These are phyloP conservation scores for Epichloe sibirici DNA, from an alignment of 2,329 filamentous ascomycete genomes.

Conservation along the genomic window DNA sequence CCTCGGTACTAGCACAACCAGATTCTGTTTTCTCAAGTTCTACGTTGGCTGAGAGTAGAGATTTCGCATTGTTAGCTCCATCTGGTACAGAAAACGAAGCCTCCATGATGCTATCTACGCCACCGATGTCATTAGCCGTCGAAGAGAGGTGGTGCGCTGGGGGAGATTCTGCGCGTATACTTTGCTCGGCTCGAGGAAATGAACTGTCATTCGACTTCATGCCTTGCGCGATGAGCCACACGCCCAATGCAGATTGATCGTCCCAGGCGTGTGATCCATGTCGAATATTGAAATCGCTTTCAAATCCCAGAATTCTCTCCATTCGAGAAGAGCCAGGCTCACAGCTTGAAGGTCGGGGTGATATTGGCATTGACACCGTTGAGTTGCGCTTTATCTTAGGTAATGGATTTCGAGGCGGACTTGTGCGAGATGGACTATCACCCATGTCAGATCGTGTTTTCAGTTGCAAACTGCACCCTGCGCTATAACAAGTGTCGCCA, in stretches of 20 bases:
- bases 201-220: conserved; percentile 18
- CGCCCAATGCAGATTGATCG: conserved; percentile 21
- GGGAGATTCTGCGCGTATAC: not conserved
- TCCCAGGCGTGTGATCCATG: conserved; percentile 20
- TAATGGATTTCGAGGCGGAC: not conserved
- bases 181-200: conserved; percentile 8
- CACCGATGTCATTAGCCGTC: not conserved
- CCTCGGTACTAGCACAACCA: not conserved
- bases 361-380: not conserved
- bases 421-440: not conserved
- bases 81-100: conserved; percentile 2
- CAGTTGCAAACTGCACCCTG: not conserved
- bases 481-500: not conserved
- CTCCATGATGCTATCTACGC: conserved; percentile 8
- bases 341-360: conserved; percentile 2
- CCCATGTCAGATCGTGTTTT: not conserved
- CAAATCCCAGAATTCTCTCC: conserved; percentile 9
- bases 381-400: not conserved
- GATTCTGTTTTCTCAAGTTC: not conserved
- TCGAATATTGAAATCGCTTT: conserved; percentile 18
- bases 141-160: not conserved
- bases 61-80: not conserved
- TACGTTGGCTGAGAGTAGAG: not conserved
- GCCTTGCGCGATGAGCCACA: conserved; percentile 26
- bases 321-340: conserved; percentile 5